phyloP scores from a whole-genome alignment of 306 rosid genomes.

The Argentina anserina region DNA sequence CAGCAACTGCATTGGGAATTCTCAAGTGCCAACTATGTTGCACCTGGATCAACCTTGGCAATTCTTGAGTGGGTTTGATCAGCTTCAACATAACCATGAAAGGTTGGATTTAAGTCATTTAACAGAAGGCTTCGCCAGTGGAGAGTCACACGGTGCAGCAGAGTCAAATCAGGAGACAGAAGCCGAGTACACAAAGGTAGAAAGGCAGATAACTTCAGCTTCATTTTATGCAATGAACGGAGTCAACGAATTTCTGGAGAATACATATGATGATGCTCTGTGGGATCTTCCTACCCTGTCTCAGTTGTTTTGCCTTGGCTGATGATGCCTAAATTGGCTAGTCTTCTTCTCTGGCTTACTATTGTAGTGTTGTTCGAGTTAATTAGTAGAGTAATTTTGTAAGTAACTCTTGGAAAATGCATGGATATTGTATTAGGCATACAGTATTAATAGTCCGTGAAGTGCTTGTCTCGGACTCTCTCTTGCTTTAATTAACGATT shows the following conservation, averaged over 20 bases:
- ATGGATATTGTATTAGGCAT: neutral
- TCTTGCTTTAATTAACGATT: neutral
- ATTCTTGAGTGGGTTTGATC: constrained; percentile 30
- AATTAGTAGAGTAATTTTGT: neutral
- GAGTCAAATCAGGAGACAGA: constrained; percentile 10
- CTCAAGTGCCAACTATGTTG: constrained; percentile 18
- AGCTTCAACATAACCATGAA: constrained; percentile 22
- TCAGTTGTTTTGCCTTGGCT: constrained; percentile 32
- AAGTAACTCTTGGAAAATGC: neutral
- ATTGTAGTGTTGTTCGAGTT: neutral
- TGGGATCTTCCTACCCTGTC: constrained; percentile 37
- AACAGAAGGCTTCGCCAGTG: neutral
- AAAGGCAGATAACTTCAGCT: constrained; percentile 34
- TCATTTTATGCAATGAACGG: constrained; percentile 28
- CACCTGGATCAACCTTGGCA: constrained; percentile 43
- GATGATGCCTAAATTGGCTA: neutral
- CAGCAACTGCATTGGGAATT: constrained; percentile 35
- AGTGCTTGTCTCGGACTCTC: neutral
- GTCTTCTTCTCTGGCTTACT: neutral
- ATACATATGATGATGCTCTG: constrained; percentile 25
- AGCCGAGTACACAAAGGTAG: constrained; percentile 21
- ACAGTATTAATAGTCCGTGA: constrained; percentile 1
- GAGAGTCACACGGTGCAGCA: neutral
- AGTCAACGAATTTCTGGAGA: constrained; percentile 26
- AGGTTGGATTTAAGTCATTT: constrained; percentile 21